phyloP scores from a whole-genome alignment of 164 flowering plant species.

The Berberis thunbergii region DNA sequence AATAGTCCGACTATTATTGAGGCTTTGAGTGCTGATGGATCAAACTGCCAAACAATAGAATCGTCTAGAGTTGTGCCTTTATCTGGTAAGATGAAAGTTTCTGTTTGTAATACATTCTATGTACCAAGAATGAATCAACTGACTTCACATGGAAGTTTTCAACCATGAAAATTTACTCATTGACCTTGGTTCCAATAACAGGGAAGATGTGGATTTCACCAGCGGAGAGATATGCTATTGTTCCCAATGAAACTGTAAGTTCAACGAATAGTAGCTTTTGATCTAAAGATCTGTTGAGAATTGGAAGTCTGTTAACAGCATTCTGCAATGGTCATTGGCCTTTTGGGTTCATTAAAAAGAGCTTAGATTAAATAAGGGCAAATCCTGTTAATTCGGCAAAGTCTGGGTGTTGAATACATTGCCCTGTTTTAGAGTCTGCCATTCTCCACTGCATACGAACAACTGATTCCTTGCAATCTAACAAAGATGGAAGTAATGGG shows the following conservation, averaged over 20 bases:
- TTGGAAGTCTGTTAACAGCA: neutral
- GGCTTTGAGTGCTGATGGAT: slow-evolving; percentile 79
- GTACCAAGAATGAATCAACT: neutral
- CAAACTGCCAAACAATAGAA: slow-evolving; percentile 52
- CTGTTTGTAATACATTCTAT: neutral
- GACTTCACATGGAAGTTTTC: neutral
- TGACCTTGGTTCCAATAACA: slow-evolving; percentile 12
- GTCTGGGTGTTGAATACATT: neutral
- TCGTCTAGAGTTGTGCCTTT: slow-evolving; percentile 48
- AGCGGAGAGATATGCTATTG: slow-evolving; percentile 86
- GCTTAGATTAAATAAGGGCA: neutral
- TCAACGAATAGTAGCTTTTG: neutral
- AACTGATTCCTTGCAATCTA: neutral
- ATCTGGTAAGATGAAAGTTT: slow-evolving; percentile 34
- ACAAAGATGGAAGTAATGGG: neutral
- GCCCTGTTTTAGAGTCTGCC: neutral
- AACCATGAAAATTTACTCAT: neutral
- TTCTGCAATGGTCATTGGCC: neutral
- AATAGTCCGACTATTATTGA: slow-evolving; percentile 70
- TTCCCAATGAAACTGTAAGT: slow-evolving; percentile 84
- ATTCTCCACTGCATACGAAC: neutral
- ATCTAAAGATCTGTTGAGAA: neutral
- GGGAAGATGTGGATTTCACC: slow-evolving; percentile 71
- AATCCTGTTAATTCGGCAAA: neutral
- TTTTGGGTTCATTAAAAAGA: neutral